Base-by-base conservation (phyloP, 495 filamentous ascomycete genomes). In the Tirmania nivea region DNA sequence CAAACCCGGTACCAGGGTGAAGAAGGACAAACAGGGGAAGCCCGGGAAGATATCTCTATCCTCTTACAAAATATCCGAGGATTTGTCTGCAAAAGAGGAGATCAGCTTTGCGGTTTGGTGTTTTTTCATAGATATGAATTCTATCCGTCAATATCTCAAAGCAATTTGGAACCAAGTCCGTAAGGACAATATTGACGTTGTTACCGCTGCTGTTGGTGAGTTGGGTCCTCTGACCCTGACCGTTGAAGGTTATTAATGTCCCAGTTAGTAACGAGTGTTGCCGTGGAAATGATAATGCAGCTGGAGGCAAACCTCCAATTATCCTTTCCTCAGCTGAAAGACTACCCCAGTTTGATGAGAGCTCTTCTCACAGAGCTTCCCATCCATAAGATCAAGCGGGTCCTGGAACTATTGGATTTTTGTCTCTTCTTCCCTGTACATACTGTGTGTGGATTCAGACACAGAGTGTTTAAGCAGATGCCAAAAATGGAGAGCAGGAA, bases 81-180 rank as follows among this genome's bases (percentile, higher is more conserved):
- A 57, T 10, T 48, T 57, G 14, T 21, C 54, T 51, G 55, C 51
- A 8, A 48, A 48, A 14, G 55, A 57, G 48, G 55, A 57, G 35
- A 48, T 53, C 35, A 57, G 55, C 35, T 57, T 57, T 56, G 55
- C 55, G 12, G 55, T 56, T 57, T 56, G 55, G 55, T 57, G 55
- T 49, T 57, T 57, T 36, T 57, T 57, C 25, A 48, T 57, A n/a
- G 55, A 57, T 35, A 49, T 57, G 35, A 57, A 57, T 39, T 56
- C 53, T n/a, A 57, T 57, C 48, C 54, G 53, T 47, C 54, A 47
- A 19, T 57, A 57, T 47, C 21, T 57, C 47, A 57, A 57, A 9
- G 53, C 53, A 45, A 36, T 56, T 35, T 57, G 55, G 55, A 57
- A 48, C 20, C 53, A 57, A 34, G 52, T 57, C 25, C 42, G 55